Conservation (phyloP, 306 rosid genomes). For the Quercus robur region DNA sequence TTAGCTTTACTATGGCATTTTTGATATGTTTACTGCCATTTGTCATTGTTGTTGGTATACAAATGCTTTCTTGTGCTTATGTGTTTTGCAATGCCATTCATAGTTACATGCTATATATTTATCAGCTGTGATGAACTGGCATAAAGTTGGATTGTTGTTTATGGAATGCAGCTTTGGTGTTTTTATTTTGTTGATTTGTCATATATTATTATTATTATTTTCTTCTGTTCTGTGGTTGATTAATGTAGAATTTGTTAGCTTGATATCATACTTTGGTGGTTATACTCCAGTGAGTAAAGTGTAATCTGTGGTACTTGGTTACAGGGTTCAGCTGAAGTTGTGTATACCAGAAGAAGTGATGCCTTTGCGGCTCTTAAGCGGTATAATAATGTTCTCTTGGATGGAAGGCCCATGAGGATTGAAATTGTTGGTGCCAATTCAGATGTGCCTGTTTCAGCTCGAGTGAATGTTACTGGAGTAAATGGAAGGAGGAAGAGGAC, state of each 20-base stretch:
- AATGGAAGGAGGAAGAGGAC: slow-evolving; percentile 85
- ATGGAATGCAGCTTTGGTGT: no score
- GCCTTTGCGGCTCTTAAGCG: slow-evolving; percentile 93
- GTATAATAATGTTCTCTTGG: slow-evolving; percentile 82
- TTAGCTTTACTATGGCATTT: no score
- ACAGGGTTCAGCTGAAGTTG: slow-evolving; percentile 98
- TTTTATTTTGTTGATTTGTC: no score
- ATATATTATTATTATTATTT: no score
- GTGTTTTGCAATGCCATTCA: no score
- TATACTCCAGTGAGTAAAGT: background rate
- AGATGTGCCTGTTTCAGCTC: slow-evolving; percentile 69
- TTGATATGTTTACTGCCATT: no score
- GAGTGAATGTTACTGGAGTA: slow-evolving; percentile 77
- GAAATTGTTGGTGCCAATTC: slow-evolving; percentile 74
- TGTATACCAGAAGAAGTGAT: slow-evolving; percentile 85
- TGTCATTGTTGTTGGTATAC: no score
- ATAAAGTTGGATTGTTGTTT: no score
- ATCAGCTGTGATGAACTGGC: no score
- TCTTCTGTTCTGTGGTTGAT: no score
- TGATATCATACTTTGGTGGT: background rate
- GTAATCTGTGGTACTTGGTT: background rate
- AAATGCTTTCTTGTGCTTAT: no score
- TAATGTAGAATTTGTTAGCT: background rate
- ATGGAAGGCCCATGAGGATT: slow-evolving; percentile 94
- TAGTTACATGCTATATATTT: no score